A percentile compares a stretch with the other conserved stretches of the same genome.
phyloP scores from a whole-genome alignment of 345 rosid species.

The Noccaea bulbosa region DNA sequence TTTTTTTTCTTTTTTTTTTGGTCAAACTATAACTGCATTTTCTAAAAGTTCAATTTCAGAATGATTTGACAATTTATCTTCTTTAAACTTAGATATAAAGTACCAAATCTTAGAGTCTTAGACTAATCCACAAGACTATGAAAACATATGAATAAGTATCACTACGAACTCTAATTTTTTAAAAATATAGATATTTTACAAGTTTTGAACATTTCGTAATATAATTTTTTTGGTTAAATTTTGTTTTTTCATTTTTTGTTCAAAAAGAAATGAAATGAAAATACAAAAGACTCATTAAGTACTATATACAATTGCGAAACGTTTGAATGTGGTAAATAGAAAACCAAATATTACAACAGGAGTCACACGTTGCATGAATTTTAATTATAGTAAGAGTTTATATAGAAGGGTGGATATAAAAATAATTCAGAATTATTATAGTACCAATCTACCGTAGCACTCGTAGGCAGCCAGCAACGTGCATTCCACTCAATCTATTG shows the following conservation, averaged over 20 bases:
- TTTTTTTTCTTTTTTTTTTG: too few relatives aligned
- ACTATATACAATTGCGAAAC: too few relatives aligned
- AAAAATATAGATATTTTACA: background rate
- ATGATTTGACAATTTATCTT: background rate
- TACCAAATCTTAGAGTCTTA: background rate
- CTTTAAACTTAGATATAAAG: background rate
- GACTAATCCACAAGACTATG: background rate
- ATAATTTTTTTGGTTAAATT: too few relatives aligned
- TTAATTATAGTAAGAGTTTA: background rate
- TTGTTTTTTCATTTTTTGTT: too few relatives aligned
- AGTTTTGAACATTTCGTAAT: background rate
- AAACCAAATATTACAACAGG: constrained; percentile 2
- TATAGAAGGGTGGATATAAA: background rate
- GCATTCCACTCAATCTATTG: constrained; percentile 23
- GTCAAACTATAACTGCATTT: background rate
- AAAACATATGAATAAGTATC: background rate
- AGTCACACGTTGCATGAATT: background rate
- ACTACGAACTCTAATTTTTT: background rate
- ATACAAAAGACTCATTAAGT: too few relatives aligned
- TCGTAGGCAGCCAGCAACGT: constrained; percentile 34
- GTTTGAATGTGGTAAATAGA: background rate
- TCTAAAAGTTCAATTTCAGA: background rate
- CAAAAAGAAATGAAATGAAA: too few relatives aligned
- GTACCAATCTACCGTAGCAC: too few relatives aligned
- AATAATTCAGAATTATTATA: constrained; percentile 4